These are phyloP conservation scores for Marasmius fiardii DNA, from an alignment of 1,284 basidiomycete genomes.

Conservation along the genomic window DNA sequence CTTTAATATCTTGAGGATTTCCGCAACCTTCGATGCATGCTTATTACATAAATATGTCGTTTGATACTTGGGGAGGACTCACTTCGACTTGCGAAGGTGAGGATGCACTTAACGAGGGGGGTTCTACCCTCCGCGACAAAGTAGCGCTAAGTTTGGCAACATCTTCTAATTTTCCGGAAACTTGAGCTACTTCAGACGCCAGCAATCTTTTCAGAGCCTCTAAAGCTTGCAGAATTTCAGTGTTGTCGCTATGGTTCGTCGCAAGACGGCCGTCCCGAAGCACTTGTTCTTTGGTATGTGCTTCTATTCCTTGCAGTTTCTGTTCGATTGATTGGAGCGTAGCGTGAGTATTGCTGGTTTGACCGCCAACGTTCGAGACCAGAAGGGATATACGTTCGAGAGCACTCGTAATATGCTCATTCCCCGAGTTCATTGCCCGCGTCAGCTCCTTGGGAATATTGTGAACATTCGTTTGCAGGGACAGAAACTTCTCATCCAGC, in stretches of 20 bases:
- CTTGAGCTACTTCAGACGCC: slow-evolving; percentile 8
- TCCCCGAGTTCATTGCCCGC: background rate
- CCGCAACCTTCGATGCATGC: slow-evolving; percentile 30
- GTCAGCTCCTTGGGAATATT: slow-evolving; percentile 11
- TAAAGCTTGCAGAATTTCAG: slow-evolving; percentile 21
- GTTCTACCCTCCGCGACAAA: background rate
- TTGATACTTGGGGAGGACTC: slow-evolving; percentile 10
- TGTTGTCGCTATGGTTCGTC: background rate
- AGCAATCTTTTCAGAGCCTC: slow-evolving; percentile 21
- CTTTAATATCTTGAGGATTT: slow-evolving; percentile 42
- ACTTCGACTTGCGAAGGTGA: background rate
- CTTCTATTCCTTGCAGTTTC: background rate
- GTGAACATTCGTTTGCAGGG: slow-evolving; percentile 34
- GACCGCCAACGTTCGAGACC: background rate
- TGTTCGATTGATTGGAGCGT: background rate
- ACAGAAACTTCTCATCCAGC: slow-evolving; percentile 30
- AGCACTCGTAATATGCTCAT: background rate
- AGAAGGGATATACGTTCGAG: background rate
- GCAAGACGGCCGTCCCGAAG: background rate
- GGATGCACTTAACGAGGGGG: background rate
- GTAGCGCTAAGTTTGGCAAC: background rate
- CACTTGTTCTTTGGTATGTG: background rate
- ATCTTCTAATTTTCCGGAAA: slow-evolving; percentile 6
- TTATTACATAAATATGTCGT: slow-evolving; percentile 5
- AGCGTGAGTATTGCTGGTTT: background rate